Conservation (phyloP, 2,329 filamentous ascomycete genomes). For the Laburnicola sp. region DNA sequence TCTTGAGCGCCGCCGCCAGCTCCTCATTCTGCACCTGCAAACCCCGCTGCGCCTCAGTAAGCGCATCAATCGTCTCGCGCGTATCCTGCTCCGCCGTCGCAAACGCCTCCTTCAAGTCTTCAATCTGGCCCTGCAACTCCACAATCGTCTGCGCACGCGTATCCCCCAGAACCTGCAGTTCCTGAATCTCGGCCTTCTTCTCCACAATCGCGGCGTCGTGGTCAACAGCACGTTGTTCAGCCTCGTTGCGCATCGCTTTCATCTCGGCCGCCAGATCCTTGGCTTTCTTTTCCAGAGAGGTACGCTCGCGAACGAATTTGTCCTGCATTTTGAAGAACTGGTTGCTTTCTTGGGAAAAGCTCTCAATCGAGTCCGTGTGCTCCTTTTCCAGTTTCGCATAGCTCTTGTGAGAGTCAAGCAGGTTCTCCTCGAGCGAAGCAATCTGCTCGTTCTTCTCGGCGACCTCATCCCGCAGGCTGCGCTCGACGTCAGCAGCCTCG, state of each 20-base stretch:
- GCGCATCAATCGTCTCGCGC: slow-evolving; percentile 35
- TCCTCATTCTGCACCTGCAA: slow-evolving; percentile 37
- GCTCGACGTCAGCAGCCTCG: slow-evolving; percentile 30
- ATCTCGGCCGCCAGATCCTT: slow-evolving; percentile 46
- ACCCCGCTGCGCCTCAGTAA: slow-evolving; percentile 32
- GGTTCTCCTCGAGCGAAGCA: slow-evolving; percentile 24
- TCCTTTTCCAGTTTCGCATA: slow-evolving; percentile 31
- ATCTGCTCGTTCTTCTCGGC: slow-evolving; percentile 30
- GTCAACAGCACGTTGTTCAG: slow-evolving; percentile 26
- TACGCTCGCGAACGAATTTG: slow-evolving; percentile 33
- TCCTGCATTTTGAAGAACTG: slow-evolving; percentile 37
- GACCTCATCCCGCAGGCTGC: slow-evolving; percentile 31
- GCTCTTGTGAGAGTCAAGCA: slow-evolving; percentile 24
- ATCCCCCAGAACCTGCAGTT: slow-evolving; percentile 40
- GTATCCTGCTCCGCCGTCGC: slow-evolving; percentile 32
- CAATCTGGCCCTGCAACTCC: slow-evolving; percentile 34
- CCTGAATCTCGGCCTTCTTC: slow-evolving; percentile 36
- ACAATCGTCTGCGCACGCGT: slow-evolving; percentile 39
- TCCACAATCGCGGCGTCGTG: slow-evolving; percentile 31
- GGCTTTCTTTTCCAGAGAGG: slow-evolving; percentile 44
- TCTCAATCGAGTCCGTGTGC: slow-evolving; percentile 33
- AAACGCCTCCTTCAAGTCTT: slow-evolving; percentile 39
- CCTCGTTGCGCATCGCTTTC: slow-evolving; percentile 32
- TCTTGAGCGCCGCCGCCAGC: slow-evolving; percentile 30
- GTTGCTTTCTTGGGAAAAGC: slow-evolving; percentile 33